Conservation (phyloP, 768 basidiomycete species). For the Melanogaster broomeanus region DNA sequence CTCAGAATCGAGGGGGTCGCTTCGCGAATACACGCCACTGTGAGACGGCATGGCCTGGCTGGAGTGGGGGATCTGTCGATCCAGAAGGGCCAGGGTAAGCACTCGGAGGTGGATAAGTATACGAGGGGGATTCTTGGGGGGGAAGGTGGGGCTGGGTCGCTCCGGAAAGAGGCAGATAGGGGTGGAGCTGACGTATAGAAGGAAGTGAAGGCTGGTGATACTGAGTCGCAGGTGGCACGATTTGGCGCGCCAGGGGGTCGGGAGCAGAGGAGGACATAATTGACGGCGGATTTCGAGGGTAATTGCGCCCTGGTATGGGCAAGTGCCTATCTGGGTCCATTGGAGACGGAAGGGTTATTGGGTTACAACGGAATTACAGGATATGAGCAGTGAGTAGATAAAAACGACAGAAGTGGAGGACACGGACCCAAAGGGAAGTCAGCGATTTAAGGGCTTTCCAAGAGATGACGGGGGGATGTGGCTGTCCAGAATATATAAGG, state of each 20-base stretch:
- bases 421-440: conserved; percentile 23
- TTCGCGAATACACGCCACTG: conserved; percentile 27
- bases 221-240: conserved; percentile 20
- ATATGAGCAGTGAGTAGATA: conserved; percentile 17
- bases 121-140: conserved; percentile 25
- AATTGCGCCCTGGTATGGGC: conserved; percentile 34
- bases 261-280: conserved; percentile 27
- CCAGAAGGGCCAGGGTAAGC: conserved; percentile 24
- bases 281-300: conserved; percentile 27
- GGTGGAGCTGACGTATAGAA: conserved; percentile 69
- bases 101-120: conserved; percentile 25
- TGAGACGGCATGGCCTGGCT: conserved; percentile 21
- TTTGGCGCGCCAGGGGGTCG: conserved; percentile 29
- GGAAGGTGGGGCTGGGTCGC: conserved; percentile 29
- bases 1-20: conserved; percentile 54
- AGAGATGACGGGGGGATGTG: conserved; percentile 26
- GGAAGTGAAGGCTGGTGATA: conserved; percentile 47
- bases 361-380: too few species aligned
- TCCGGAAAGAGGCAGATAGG: conserved; percentile 58
- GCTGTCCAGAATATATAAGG: conserved; percentile 31
- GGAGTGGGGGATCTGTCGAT: conserved; percentile 29
- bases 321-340: conserved; percentile 43
- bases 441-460: conserved; percentile 22
- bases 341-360: conserved; percentile 1
- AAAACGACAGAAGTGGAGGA: conserved; percentile 22